Base-by-base conservation (phyloP, 257 asterid species). In the Solanum bulbocastanum region DNA sequence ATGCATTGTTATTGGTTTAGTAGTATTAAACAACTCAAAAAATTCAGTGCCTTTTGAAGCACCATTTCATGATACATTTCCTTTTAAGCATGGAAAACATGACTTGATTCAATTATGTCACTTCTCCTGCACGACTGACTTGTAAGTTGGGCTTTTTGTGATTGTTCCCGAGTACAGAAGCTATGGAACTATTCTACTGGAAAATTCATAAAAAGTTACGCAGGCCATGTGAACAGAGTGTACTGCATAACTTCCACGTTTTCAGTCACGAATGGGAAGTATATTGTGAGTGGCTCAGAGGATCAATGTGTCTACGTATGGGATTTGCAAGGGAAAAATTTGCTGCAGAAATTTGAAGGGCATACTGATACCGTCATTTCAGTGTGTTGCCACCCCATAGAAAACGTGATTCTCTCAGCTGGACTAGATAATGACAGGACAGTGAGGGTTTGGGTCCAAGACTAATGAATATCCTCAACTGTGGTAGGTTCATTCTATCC, bases 291-390 rank as follows among this genome's bases (percentile, higher is more conserved):
- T 87, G 98, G 99, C 39, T 96, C 99, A 0, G 98, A 96, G 89
- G 98, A 96, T 91, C 92, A 88, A 33, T 94, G 96, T 62, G 92
- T 95, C 15, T 96, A 93, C 91, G 65, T 96, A 79, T 96, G 99
- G 99, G 92, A 93, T 91, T 90, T 96, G 89, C 98, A 95, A 90
- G 96, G 94, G 40, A 94, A 92, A 89, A 92, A 92, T 75, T 32
- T 93, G 91, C 90, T 94, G 49, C 99, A 95, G 90, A 95, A 92
- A 93, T 98, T 95, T 23, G 98, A 95, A 89, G 99, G 98, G 16
- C 98, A 96, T 89, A 93, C 92, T 5, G 99, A 95, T 88, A 92
- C 94, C 23, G 98, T 94, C 46, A 87, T 96, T 81, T 93, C 95
- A 10, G 99, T 95, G 8, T 58, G 93, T 10, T 96, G 98, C 89